Evolutionary conservation across 139 green algal species (phyloP).

Genomic region (Eudorina sp.): DNA sequence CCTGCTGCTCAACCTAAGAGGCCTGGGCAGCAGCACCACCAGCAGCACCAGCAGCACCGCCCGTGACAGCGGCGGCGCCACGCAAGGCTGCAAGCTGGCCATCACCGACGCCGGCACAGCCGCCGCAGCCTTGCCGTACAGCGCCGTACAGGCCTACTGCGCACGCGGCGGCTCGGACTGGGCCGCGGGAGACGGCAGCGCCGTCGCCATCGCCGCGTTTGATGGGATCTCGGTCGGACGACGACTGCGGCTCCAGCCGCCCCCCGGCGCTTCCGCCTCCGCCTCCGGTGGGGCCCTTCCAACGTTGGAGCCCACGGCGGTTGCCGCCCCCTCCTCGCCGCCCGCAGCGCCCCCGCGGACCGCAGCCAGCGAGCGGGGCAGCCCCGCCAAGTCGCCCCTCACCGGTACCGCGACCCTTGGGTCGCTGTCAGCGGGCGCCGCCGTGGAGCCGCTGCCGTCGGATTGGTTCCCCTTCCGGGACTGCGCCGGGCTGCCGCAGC

Average conservation of each 20-base stretch:
- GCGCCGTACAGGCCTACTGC: too few species aligned
- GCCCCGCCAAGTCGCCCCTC: too few species aligned
- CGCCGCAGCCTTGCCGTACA: too few species aligned
- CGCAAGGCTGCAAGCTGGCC: too few species aligned
- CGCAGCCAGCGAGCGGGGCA: too few species aligned
- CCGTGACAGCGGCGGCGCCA: background rate
- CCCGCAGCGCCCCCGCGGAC: too few species aligned
- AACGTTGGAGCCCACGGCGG: too few species aligned
- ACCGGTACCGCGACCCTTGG: background rate
- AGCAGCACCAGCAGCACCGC: background rate
- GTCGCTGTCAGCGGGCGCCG: too few species aligned
- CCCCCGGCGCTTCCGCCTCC: background rate
- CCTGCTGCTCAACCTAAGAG: conserved; percentile 9
- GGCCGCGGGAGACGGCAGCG: background rate
- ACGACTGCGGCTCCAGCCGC: background rate
- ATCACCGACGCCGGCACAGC: background rate
- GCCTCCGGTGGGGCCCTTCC: too few species aligned
- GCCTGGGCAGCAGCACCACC: background rate
- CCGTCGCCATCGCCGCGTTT: background rate
- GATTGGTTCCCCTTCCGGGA: conserved; percentile 40
- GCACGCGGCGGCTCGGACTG: background rate
- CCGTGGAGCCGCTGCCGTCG: background rate
- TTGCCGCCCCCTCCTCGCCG: too few species aligned
- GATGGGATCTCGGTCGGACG: background rate
- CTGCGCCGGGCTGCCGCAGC: background rate